Base-by-base conservation (phyloP, 2,329 filamentous ascomycete genomes). In the Penicillium sumatraense region DNA sequence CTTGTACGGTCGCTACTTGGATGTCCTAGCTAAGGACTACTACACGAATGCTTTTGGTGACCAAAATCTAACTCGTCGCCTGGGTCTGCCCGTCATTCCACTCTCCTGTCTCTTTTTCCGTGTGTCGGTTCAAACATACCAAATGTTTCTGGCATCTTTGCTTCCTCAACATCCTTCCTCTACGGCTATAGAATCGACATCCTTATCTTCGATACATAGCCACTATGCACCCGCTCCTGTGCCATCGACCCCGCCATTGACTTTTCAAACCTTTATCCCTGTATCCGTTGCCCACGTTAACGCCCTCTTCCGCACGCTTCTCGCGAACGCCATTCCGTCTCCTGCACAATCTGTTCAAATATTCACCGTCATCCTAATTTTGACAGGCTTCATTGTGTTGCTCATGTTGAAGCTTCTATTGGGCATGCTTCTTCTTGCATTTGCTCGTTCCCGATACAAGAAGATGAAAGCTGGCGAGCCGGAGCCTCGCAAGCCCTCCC, bases 11-110 rank as follows among this genome's bases (percentile, higher is more conserved):
- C 86, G 92, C 21, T 96, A 95, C 70, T 83, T 98, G 14, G 96
- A 99, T 69, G 90, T 99, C 4, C 79, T 99, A 7, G 93, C 92
- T 62, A 98, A 98, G 73, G 95, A 99, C 72, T 99, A 99, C 75
- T 99, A 99, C 71, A 93, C 92, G 1, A 93, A 97, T 49, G 93
- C 93, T 3, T 99, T 99, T 69, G 87, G 88, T 11, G 89, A 96
- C 21, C 93, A 95, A 23, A 93, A 96, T 21, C 80, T 99, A 2
- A 96, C 91, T 3, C 90, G 93, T 55, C 86, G 95, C 16, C 85
- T 99, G 0, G 95, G 95, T 1, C 81, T 99, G 1, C 95, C 95
- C 0, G 88, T 98, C 26, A 89, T 99, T 44, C 95, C 95, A 0
- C 81, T 99, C 0, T 93, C 93, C 1, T 98, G 93, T 65, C 75